phyloP scores from a whole-genome alignment of 2,329 filamentous ascomycete genomes.

The Xylariaceae sp. region DNA sequence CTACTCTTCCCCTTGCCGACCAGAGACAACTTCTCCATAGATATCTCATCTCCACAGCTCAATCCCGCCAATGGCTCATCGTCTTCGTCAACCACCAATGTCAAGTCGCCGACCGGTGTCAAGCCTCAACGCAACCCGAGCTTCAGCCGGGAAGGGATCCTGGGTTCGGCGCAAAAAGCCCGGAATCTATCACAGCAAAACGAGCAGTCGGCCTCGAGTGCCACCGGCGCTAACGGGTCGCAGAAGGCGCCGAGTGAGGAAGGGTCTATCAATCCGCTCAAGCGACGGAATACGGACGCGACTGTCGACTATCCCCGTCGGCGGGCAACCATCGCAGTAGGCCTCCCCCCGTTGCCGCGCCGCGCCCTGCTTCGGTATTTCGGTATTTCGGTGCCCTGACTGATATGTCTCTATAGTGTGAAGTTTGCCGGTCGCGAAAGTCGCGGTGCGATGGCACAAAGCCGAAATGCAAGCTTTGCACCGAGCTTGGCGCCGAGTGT shows the following conservation, averaged over 20 bases:
- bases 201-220: conserved; percentile 34
- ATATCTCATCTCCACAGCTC: conserved; percentile 43
- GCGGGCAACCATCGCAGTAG: conserved; percentile 60
- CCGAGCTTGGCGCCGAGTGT: conserved; percentile 75
- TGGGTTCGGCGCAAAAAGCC: conserved; percentile 48
- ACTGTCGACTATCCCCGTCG: conserved; percentile 59
- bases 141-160: conserved; percentile 51
- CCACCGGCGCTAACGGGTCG: conserved; percentile 35
- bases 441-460: conserved; percentile 73
- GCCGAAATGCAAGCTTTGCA: conserved; percentile 79
- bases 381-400: conserved; percentile 1
- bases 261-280: conserved; percentile 45
- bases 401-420: conserved; percentile 50
- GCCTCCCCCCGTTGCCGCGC: conserved; percentile 28
- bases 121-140: conserved; percentile 44
- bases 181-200: conserved; percentile 52
- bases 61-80: conserved; percentile 37
- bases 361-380: neutral
- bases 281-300: conserved; percentile 56
- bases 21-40: conserved; percentile 45
- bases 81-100: conserved; percentile 40
- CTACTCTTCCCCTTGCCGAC: conserved; percentile 42
- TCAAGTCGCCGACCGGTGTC: conserved; percentile 48
- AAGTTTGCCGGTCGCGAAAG: conserved; percentile 75
- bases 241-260: conserved; percentile 47